phyloP scores from a whole-genome alignment of 176 grass and related monocot genomes.

The Microstegium vimineum region DNA sequence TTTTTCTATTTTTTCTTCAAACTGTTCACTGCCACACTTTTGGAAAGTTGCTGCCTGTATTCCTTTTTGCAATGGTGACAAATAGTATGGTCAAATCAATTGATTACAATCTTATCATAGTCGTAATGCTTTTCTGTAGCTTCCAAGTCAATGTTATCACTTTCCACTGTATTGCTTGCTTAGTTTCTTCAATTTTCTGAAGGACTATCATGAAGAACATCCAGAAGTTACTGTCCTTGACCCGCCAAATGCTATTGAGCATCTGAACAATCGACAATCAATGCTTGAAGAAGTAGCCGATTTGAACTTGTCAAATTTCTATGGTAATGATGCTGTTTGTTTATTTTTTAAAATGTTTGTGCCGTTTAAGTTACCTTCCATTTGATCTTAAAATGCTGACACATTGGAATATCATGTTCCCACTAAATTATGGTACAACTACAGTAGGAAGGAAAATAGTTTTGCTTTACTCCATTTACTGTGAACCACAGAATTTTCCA shows the following conservation, averaged over 20 bases:
- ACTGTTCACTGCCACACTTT: background rate
- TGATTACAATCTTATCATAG: background rate
- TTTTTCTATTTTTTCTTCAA: background rate
- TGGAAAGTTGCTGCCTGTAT: constrained; percentile 12
- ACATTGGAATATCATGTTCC: background rate
- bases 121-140: background rate
- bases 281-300: constrained; percentile 90
- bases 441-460: background rate
- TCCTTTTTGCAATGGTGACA: background rate
- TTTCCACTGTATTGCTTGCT: background rate
- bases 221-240: constrained; percentile 91
- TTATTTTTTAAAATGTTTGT: background rate
- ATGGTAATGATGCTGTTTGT: constrained; percentile 39
- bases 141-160: background rate
- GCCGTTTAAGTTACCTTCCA: background rate
- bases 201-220: constrained; percentile 81
- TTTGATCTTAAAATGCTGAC: background rate
- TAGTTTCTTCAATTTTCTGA: constrained; percentile 25
- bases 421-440: background rate
- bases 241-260: constrained; percentile 76
- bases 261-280: constrained; percentile 80
- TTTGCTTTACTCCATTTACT: constrained; percentile 13
- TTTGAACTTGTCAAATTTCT: constrained; percentile 76
- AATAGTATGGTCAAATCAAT: background rate
- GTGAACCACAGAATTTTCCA: constrained; percentile 3